These are phyloP conservation scores for Hypoxylon sp. DNA, from an alignment of 2,329 filamentous ascomycete species.

Conservation along the genomic window DNA sequence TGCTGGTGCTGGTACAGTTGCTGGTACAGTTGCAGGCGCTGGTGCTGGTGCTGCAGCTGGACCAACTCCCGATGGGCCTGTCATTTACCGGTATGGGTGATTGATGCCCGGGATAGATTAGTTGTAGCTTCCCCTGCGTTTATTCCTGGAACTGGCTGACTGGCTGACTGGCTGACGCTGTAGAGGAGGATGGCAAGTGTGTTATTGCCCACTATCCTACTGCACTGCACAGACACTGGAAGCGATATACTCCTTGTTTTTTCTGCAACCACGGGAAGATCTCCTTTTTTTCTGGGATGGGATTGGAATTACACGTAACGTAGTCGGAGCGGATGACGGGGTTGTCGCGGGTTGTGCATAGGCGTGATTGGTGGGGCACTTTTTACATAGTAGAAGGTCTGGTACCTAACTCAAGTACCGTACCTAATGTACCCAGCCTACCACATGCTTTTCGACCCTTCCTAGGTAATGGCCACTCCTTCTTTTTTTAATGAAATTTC, in stretches of 20 bases:
- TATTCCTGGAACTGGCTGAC: constrained; percentile 1
- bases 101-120: constrained; percentile 27
- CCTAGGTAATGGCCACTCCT: constrained; percentile 12
- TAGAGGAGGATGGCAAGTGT: constrained; percentile 18
- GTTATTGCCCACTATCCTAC: constrained; percentile 39
- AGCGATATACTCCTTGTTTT: constrained; percentile 36
- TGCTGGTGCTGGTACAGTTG: constrained; percentile 14
- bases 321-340: constrained; percentile 25
- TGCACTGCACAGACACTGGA: constrained; percentile 37
- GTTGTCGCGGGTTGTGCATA: constrained; percentile 27
- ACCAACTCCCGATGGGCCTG: constrained; percentile 44
- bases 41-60: constrained; percentile 40
- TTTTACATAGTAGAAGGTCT: constrained; percentile 6
- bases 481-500: constrained; percentile 27
- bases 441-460: constrained; percentile 15
- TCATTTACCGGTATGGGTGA: constrained; percentile 44
- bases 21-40: constrained; percentile 27
- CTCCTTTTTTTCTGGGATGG: constrained; percentile 37
- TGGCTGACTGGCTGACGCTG: background rate
- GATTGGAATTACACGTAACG: constrained; percentile 35
- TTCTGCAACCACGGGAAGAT: constrained; percentile 35
- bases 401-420: background rate
- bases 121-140: constrained; percentile 11
- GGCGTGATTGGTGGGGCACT: constrained; percentile 30
- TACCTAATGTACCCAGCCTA: background rate